Conservation (phyloP, 1,284 basidiomycete genomes). For the Serendipita sp. region DNA sequence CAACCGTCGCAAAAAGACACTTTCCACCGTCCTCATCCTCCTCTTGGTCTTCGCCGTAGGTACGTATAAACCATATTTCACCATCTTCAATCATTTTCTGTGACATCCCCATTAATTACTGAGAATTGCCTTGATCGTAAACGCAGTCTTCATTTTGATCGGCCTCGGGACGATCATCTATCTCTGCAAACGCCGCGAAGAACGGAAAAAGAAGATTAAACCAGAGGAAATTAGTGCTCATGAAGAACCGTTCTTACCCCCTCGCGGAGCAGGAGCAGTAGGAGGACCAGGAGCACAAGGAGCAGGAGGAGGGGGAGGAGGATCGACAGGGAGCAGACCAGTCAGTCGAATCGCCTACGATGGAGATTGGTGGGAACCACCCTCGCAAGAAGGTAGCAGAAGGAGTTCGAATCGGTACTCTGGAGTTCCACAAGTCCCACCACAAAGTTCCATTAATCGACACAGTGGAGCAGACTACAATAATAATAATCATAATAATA, state of each 20-base stretch:
- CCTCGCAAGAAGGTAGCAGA: background rate
- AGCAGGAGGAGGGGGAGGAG: background rate
- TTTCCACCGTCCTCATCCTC: background rate
- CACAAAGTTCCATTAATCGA: background rate
- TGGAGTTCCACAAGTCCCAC: background rate
- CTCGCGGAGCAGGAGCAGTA: background rate
- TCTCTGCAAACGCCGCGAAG: background rate
- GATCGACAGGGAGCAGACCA: background rate
- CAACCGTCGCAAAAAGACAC: background rate
- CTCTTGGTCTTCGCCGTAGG: background rate
- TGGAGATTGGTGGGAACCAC: background rate
- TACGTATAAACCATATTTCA: too few species aligned
- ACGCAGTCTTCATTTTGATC: background rate
- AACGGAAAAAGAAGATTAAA: background rate
- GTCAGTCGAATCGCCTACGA: background rate
- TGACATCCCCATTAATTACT: background rate
- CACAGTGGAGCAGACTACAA: too few species aligned
- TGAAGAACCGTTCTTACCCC: background rate
- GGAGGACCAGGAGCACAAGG: background rate
- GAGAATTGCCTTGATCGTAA: background rate
- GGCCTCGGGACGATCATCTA: background rate
- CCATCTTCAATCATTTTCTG: background rate
- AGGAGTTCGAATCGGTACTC: background rate
- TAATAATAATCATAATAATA: background rate
- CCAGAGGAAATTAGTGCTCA: background rate